Evolutionary conservation across 2,329 filamentous ascomycete species (phyloP).

Genomic region (Pyrenochaeta sp.): DNA sequence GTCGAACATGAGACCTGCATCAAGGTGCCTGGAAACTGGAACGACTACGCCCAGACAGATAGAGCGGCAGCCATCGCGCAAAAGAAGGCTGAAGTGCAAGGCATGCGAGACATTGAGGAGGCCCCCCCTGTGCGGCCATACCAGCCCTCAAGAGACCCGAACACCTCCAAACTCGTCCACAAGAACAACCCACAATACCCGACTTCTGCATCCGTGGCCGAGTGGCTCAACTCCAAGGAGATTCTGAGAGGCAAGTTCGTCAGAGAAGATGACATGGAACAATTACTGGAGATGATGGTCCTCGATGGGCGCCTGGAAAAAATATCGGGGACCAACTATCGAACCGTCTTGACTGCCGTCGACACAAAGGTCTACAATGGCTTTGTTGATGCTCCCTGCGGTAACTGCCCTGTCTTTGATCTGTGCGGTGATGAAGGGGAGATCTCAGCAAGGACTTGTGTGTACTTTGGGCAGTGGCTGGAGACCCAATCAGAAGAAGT

Average conservation of each 20-base stretch:
- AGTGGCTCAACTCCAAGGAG: constrained; percentile 72
- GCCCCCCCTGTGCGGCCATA: constrained; percentile 35
- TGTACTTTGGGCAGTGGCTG: constrained; percentile 91
- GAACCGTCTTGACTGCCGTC: constrained; percentile 50
- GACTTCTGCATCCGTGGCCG: constrained; percentile 79
- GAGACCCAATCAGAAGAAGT: constrained; percentile 42
- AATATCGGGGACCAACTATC: constrained; percentile 60
- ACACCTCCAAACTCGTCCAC: constrained; percentile 51
- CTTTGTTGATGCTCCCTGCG: constrained; percentile 88
- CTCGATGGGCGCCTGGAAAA: constrained; percentile 86
- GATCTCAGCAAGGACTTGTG: constrained; percentile 87
- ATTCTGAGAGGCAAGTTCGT: constrained; percentile 74
- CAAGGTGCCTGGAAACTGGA: constrained; percentile 56
- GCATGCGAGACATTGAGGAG: constrained; percentile 45
- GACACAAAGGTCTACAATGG: constrained; percentile 70
- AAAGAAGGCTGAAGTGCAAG: constrained; percentile 48
- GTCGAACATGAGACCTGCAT: constrained; percentile 78
- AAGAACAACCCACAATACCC: constrained; percentile 80
- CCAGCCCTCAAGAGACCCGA: constrained; percentile 32
- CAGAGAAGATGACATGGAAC: constrained; percentile 77
- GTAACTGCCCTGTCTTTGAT: constrained; percentile 90
- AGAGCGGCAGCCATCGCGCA: constrained; percentile 42
- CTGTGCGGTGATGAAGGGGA: constrained; percentile 91
- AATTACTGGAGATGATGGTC: constrained; percentile 86
- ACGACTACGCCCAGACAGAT: constrained; percentile 52